Evolutionary conservation across 176 grass and related monocot genomes (phyloP).

Genomic region (Thinopyrum elongatum): DNA sequence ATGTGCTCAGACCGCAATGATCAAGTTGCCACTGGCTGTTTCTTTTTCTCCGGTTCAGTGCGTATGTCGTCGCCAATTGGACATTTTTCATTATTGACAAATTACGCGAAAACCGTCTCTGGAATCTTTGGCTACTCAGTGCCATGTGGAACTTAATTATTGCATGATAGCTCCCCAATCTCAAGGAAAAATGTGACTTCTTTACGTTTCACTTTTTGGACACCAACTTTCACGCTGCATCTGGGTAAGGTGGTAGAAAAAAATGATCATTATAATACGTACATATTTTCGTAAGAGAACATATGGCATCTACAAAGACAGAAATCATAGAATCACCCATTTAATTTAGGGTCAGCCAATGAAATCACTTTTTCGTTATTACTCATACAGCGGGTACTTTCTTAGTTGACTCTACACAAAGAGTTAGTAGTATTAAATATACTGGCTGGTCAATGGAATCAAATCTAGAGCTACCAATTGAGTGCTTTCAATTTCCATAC

Average conservation of each 20-base stretch:
- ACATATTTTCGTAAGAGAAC: not conserved
- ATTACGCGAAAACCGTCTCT: not conserved
- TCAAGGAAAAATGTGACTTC: not conserved
- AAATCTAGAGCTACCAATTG: not conserved
- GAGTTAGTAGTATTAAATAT: not conserved
- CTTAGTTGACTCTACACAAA: not conserved
- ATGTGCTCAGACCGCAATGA: not conserved
- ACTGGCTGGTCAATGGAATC: not conserved
- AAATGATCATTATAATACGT: no score
- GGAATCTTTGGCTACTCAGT: conserved; percentile 27
- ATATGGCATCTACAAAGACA: not conserved
- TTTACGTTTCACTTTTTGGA: not conserved
- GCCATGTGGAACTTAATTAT: conserved; percentile 44
- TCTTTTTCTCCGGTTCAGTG: not conserved
- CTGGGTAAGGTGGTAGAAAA: not conserved
- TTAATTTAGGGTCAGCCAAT: not conserved
- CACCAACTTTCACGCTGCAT: not conserved
- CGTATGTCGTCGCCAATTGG: not conserved
- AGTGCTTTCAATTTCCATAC: not conserved
- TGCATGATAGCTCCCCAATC: not conserved
- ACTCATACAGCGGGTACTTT: not conserved
- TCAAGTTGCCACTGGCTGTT: conserved; percentile 3
- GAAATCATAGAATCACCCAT: not conserved
- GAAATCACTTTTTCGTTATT: not conserved
- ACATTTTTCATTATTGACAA: not conserved